Evolutionary conservation across 169 alveolate genomes (phyloP), one percentile per base, ranked within the genome.

Genomic region (Plasmodium fragile): DNA sequence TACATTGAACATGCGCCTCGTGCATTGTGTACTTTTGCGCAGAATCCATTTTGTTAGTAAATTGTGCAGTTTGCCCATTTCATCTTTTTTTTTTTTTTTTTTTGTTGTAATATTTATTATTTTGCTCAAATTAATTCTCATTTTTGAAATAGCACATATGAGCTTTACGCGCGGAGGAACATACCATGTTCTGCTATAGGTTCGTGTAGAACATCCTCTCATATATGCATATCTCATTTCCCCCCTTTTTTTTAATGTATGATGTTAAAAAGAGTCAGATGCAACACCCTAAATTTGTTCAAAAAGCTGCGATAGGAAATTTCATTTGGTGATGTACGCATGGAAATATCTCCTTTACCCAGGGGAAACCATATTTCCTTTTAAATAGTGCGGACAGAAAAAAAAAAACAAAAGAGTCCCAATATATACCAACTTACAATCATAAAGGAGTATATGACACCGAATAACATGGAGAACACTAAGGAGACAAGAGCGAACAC

Each of bases 241-340:
- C 43, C n/a, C 16, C 36, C 79, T 53, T 45, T 25, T 25, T 59
- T 78, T 81, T 82, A 30, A 43, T 81, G 77, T 52, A 7, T 30
- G 10, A 34, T 34, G 11, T n/a, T 34, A 34, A 85, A 78, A n/a
- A 85, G 93, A 73, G 81, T 85, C 53, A 32, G 93, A 85, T 85
- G 93, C 69, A 85, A 85, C 84, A 85, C 93, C 41, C 71, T 85
- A 55, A 85, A 52, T 34, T 55, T 85, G 84, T 85, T 85, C 84
- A 85, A 85, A 43, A 85, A 85, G 69, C 65, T 85, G 69, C 78
- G 85, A 70, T 85, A 85, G 36, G 41, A 49, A 25, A 28, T 69
- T 81, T 30, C 78, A 81, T 28, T 77, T 52, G 18, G 41, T 85
- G 45, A 52, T 73, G 55, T 28, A 22, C 59, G 10, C 53, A 72